phyloP scores from a whole-genome alignment of 1,284 basidiomycete genomes.

The Malassezia nana region DNA sequence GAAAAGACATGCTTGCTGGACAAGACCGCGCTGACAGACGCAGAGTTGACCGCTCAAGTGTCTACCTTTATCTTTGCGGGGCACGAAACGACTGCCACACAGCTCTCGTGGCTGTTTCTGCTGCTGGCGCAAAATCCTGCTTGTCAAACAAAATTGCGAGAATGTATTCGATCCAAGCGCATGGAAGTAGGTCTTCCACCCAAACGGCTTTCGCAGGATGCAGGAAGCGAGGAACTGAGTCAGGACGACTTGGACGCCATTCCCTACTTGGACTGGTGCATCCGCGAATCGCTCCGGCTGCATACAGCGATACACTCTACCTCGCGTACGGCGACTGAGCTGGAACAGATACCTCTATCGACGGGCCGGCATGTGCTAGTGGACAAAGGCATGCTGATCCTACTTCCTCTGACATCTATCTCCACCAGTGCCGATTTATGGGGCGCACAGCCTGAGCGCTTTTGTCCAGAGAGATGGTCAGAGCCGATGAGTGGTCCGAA shows the following conservation, averaged over 20 bases:
- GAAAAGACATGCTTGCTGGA: constrained; percentile 5
- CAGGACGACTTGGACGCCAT: constrained; percentile 34
- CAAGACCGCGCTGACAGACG: constrained; percentile 23
- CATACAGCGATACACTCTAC: constrained; percentile 30
- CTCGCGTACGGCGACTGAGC: constrained; percentile 20
- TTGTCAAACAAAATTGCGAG: constrained; percentile 29
- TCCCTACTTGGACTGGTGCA: constrained; percentile 31
- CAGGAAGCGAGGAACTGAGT: constrained; percentile 21
- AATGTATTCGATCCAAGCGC: constrained; percentile 23
- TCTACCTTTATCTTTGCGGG: constrained; percentile 42
- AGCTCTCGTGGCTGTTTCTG: constrained; percentile 36
- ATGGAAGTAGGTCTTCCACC: not conserved
- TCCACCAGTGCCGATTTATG: constrained; percentile 20
- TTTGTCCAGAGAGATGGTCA: constrained; percentile 36
- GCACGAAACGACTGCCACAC: constrained; percentile 43
- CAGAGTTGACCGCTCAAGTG: constrained; percentile 36
- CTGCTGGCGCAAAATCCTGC: constrained; percentile 22
- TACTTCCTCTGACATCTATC: constrained; percentile 29
- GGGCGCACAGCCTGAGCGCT: constrained; percentile 30
- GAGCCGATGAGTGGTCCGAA: constrained; percentile 18
- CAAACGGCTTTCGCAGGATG: constrained; percentile 16
- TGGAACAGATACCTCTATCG: constrained; percentile 31
- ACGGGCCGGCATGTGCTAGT: constrained; percentile 23
- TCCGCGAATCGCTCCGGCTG: constrained; percentile 33
- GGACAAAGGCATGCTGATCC: constrained; percentile 23